Evolutionary conservation across 2,329 filamentous ascomycete genomes (phyloP).

Genomic region (Colletotrichum viniferum): DNA sequence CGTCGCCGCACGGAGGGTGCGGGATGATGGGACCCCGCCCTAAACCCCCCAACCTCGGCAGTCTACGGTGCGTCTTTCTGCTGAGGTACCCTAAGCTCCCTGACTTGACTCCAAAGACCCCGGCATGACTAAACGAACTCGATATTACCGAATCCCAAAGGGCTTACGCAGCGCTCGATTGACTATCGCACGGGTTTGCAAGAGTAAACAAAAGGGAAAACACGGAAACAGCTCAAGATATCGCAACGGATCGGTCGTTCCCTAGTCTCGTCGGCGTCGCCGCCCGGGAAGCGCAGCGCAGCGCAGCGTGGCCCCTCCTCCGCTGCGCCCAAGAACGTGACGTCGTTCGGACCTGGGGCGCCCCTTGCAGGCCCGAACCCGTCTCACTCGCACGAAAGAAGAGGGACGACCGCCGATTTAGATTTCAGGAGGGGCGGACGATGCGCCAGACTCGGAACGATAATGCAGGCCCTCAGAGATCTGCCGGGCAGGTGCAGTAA

Average conservation of each 20-base stretch:
- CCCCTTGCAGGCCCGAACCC: background rate
- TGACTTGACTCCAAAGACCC: background rate
- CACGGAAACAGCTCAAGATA: background rate
- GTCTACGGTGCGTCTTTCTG: background rate
- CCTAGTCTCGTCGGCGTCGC: conserved; percentile 1
- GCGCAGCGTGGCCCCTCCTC: background rate
- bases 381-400: background rate
- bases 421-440: background rate
- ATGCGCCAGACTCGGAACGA: background rate
- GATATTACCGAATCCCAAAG: background rate
- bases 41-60: background rate
- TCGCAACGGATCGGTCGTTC: background rate
- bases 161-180: background rate
- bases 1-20: background rate
- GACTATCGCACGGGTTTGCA: background rate
- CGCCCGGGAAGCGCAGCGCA: background rate
- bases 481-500: background rate
- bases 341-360: background rate
- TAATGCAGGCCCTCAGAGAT: background rate
- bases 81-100: background rate
- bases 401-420: background rate
- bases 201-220: background rate
- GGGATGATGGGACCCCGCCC: background rate
- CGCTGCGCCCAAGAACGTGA: background rate
- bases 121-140: background rate